phyloP scores from a whole-genome alignment of 2,329 filamentous ascomycete species.

The Chalaropsis thielavioides region DNA sequence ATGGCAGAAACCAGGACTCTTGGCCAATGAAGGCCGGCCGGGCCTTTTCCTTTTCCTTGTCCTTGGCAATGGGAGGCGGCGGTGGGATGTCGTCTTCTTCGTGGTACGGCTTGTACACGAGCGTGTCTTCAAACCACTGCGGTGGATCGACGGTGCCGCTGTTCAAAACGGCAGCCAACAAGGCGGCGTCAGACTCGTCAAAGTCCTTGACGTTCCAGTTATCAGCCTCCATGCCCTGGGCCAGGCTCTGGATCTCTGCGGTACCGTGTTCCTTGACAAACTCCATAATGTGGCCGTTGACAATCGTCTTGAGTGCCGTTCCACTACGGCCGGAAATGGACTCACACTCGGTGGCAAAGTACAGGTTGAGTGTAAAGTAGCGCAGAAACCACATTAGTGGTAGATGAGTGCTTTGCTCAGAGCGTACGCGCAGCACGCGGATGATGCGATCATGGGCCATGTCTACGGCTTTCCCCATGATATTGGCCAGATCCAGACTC shows the following conservation, averaged over 20 bases:
- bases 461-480: constrained; percentile 68
- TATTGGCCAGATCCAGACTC: constrained; percentile 59
- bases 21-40: constrained; percentile 67
- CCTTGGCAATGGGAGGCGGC: constrained; percentile 32
- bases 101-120: constrained; percentile 39
- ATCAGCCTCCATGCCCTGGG: constrained; percentile 64
- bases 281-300: constrained; percentile 69
- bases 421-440: constrained; percentile 61
- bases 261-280: constrained; percentile 62
- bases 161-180: constrained; percentile 51
- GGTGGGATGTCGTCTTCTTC: constrained; percentile 25
- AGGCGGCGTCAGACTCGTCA: constrained; percentile 41
- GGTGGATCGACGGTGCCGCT: constrained; percentile 56
- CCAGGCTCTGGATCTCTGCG: constrained; percentile 57
- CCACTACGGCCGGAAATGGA: constrained; percentile 68
- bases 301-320: constrained; percentile 58
- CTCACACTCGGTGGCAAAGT: constrained; percentile 78
- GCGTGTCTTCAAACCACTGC: constrained; percentile 48
- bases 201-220: constrained; percentile 71
- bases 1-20: constrained; percentile 72
- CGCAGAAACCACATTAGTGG: constrained; percentile 58
- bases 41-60: constrained; percentile 46
- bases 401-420: constrained; percentile 56
- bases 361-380: constrained; percentile 68
- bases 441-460: constrained; percentile 63